Conservation (phyloP, 2,329 filamentous ascomycete species). For the Phaeoacremonium minimum region DNA sequence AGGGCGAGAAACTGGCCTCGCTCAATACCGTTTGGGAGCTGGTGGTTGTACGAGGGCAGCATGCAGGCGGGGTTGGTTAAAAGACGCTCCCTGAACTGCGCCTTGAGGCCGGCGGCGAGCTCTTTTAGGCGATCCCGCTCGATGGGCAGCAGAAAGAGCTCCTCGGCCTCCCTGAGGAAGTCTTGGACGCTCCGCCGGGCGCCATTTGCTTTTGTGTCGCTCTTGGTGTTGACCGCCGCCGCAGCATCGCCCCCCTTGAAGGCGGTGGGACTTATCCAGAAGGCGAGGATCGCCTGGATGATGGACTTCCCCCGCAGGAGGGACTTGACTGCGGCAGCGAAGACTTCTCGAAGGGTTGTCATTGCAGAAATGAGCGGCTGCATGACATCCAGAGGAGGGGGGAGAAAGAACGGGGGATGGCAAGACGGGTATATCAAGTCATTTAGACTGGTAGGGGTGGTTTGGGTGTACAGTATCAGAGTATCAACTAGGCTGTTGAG, state of each 20-base stretch:
- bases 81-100: conserved; percentile 50
- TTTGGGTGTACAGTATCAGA: too few species aligned
- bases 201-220: conserved; percentile 12
- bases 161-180: conserved; percentile 54
- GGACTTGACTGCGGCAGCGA: conserved; percentile 53
- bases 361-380: conserved; percentile 52
- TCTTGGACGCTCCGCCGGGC: conserved; percentile 32
- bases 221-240: too few species aligned
- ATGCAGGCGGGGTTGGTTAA: conserved; percentile 52
- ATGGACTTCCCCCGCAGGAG: conserved; percentile 56
- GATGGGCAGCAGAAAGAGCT: conserved; percentile 43
- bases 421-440: conserved; percentile 12
- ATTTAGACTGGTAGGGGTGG: conserved; percentile 1
- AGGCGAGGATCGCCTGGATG: conserved; percentile 51
- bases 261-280: conserved; percentile 42
- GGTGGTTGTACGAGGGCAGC: conserved; percentile 63
- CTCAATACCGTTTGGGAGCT: conserved; percentile 57
- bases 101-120: conserved; percentile 46
- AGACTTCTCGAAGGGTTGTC: conserved; percentile 49
- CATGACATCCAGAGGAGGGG: conserved; percentile 28
- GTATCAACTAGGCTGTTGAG: too few species aligned
- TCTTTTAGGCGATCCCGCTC: conserved; percentile 36
- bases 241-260: conserved; percentile 20
- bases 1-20: conserved; percentile 56
- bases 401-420: conserved; percentile 4